A percentile compares a stretch with the other conserved stretches of the same genome.
These are phyloP conservation scores for Torulaspora franciscae DNA, from an alignment of 805 yeast species.

Conservation along the genomic window DNA sequence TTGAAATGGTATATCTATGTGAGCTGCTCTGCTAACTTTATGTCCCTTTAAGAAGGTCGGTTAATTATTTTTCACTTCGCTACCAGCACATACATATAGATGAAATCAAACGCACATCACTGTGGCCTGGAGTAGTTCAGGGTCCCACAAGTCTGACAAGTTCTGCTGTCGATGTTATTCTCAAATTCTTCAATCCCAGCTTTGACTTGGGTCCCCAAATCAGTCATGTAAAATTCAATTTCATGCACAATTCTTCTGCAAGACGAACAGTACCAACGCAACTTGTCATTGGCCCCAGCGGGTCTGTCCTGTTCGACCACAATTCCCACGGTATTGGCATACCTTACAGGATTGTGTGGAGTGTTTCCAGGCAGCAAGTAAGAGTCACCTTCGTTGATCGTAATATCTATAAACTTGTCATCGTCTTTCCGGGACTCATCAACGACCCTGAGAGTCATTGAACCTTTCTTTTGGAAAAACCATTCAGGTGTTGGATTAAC, in stretches of 20 bases:
- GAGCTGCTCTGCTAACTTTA: not conserved
- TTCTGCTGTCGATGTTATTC: slow-evolving; percentile 53
- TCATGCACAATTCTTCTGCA: slow-evolving; percentile 67
- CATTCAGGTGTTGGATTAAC: slow-evolving; percentile 93
- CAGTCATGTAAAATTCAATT: slow-evolving; percentile 64
- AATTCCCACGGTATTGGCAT: slow-evolving; percentile 77
- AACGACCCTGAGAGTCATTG: slow-evolving; percentile 78
- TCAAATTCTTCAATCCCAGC: slow-evolving; percentile 73
- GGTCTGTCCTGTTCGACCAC: slow-evolving; percentile 94
- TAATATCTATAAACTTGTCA: slow-evolving; percentile 68
- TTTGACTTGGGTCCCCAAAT: slow-evolving; percentile 87
- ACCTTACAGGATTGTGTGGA: slow-evolving; percentile 89
- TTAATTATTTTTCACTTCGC: not conserved
- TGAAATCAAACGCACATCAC: not conserved
- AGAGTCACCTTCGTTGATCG: slow-evolving; percentile 81
- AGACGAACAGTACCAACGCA: slow-evolving; percentile 81
- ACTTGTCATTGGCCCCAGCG: slow-evolving; percentile 56
- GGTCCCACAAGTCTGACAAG: slow-evolving; percentile 72
- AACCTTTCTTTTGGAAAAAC: slow-evolving; percentile 83
- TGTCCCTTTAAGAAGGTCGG: too few relatives aligned
- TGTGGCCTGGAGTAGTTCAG: slow-evolving; percentile 63
- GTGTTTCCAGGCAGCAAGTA: slow-evolving; percentile 76
- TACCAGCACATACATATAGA: not conserved
- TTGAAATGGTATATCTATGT: not conserved
- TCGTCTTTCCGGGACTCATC: slow-evolving; percentile 41